These are phyloP conservation scores for Ministeria vibrans DNA, from an alignment of 78 protist species.

Conservation along the genomic window DNA sequence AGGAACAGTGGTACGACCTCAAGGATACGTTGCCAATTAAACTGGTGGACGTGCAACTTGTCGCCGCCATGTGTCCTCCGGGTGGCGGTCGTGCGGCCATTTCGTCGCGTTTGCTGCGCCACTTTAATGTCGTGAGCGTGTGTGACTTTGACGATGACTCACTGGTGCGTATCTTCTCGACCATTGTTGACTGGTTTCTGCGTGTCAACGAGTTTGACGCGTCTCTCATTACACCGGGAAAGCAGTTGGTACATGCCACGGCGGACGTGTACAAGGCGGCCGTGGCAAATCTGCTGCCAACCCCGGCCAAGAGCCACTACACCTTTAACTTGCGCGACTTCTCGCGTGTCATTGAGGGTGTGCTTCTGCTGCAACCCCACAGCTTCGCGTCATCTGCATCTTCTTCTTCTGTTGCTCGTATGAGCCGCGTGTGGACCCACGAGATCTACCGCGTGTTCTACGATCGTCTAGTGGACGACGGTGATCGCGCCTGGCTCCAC, in stretches of 20 bases:
- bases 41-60: constrained; percentile 43
- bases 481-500: constrained; percentile 33
- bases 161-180: constrained; percentile 41
- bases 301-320: constrained; percentile 78
- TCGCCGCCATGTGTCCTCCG: constrained; percentile 84
- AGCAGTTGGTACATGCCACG: constrained; percentile 27
- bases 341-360: constrained; percentile 68
- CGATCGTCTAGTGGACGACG: constrained; percentile 51
- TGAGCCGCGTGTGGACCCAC: constrained; percentile 51
- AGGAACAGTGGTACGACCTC: constrained; percentile 65
- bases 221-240: not conserved
- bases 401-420: too few relatives aligned
- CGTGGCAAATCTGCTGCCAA: constrained; percentile 51
- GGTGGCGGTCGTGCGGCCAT: constrained; percentile 72
- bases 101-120: constrained; percentile 54
- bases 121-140: constrained; percentile 34
- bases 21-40: not conserved
- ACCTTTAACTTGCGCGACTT: constrained; percentile 79
- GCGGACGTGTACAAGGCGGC: constrained; percentile 44
- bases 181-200: constrained; percentile 22
- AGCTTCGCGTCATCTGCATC: constrained; percentile 4
- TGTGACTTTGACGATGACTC: constrained; percentile 27
- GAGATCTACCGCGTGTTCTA: constrained; percentile 55
- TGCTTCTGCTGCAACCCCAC: constrained; percentile 4
- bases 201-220: not conserved